Evolutionary conservation across 306 rosid genomes (phyloP).

Genomic region (Medicago truncatula): MtrunA17r5.0-ANR NC_053044.1:51907501-51908000

Average conservation of each 20-base stretch:
- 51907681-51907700: slow-evolving; percentile 33
- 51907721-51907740: slow-evolving; percentile 75
- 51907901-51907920: not conserved
- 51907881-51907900: slow-evolving; percentile 29
- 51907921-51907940: not conserved
- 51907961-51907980: slow-evolving; percentile 12
- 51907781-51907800: slow-evolving; percentile 90
- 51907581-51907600: slow-evolving; percentile 17
- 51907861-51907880: slow-evolving; percentile 71
- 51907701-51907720: slow-evolving; percentile 47
- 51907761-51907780: slow-evolving; percentile 90
- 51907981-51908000: not conserved
- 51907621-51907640: slow-evolving; percentile 61
- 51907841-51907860: slow-evolving; percentile 95
- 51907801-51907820: slow-evolving; percentile 90
- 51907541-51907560: slow-evolving; percentile 27
- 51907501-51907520: slow-evolving; percentile 47
- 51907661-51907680: slow-evolving; percentile 61
- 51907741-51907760: slow-evolving; percentile 96
- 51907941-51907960: slow-evolving; percentile 6
- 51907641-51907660: slow-evolving; percentile 86
- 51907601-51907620: slow-evolving; percentile 45
- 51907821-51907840: slow-evolving; percentile 97
- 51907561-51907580: slow-evolving; percentile 38
- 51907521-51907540: slow-evolving; percentile 34